Evolutionary conservation across 2,329 filamentous ascomycete species (phyloP), one percentile per base, ranked within the genome.

Genomic region (Fusarium humuli): DNA sequence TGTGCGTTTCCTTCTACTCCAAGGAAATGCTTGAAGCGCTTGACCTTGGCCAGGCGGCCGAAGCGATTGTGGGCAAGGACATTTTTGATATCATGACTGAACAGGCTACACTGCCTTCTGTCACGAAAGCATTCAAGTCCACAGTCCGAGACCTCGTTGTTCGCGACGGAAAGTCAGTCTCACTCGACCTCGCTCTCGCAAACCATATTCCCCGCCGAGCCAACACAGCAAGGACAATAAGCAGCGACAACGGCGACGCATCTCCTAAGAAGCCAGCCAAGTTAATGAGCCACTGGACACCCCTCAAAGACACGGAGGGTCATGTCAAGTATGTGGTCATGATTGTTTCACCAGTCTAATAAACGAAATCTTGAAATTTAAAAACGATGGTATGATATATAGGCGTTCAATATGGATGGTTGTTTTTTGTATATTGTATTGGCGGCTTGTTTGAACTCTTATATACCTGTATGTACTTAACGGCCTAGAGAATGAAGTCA

Each of bases 1-100:
- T 85, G n/a, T 77, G 77, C 57, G 80, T 88, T 32, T 76, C 81
- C 10, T 85, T 82, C 73, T 83, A 82, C 70, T 86, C 85, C 2
- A 78, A 80, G 9, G 80, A 82, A 13, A 81, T 86, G 49, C 78
- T 84, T 1, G 82, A 85, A 13, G 77, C 86, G 13, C 79, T 89
- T 2, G 82, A 83, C 14, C 77, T 86, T 4, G 77, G 77, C 18
- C 73, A 78, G 34, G 75, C 76, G 4, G 70, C 75, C 5, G 77
- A 79, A 3, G 76, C 79, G 3, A 78, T 85, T 18, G 74, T 81
- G 49, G 81, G 84, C 48, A 82, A 81, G 66, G 86, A 89, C 63
- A 80, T 88, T 14, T 89, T 89, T 73, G 81, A 83, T 42, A 82
- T 88, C n/a, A 80, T 90, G 7, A 77, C 80, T 7, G 81, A 85